phyloP scores from a whole-genome alignment of 768 basidiomycete genomes.

The Leucocoprinus sp. region DNA sequence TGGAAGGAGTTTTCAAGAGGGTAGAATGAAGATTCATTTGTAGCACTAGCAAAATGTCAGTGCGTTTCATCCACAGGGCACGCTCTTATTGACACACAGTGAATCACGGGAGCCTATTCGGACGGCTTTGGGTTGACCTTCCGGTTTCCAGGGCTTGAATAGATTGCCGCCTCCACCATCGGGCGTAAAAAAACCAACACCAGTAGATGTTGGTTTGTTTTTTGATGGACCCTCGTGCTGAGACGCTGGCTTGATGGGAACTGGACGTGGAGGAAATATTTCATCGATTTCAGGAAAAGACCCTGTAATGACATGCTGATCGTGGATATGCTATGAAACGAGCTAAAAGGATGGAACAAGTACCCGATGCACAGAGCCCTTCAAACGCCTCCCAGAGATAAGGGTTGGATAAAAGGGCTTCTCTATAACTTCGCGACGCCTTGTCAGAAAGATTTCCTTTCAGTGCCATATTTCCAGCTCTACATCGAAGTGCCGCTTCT shows the following conservation, averaged over 20 bases:
- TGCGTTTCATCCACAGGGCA: not conserved
- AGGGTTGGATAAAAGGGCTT: conserved; percentile 66
- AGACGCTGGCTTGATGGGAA: conserved; percentile 44
- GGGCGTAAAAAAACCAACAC: conserved; percentile 71
- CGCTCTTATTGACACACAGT: conserved; percentile 34
- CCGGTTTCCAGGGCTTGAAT: conserved; percentile 52
- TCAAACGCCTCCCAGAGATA: conserved; percentile 92
- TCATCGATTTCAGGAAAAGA: conserved; percentile 64
- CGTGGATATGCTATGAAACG: conserved; percentile 14
- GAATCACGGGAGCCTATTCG: conserved; percentile 62
- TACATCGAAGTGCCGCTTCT: conserved; percentile 67
- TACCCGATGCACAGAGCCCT: conserved; percentile 75
- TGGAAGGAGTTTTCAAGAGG: conserved; percentile 53
- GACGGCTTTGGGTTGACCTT: conserved; percentile 45
- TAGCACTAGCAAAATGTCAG: conserved; percentile 30
- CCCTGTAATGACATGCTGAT: conserved; percentile 34
- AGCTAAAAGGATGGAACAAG: conserved; percentile 16
- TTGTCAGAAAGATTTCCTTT: conserved; percentile 73
- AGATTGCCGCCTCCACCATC: conserved; percentile 49
- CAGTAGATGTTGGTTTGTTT: conserved; percentile 47
- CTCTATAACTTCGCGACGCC: conserved; percentile 63
- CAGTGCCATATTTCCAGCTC: conserved; percentile 65
- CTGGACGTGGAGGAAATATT: conserved; percentile 57
- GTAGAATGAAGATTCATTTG: conserved; percentile 41
- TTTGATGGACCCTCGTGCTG: conserved; percentile 44